These are phyloP conservation scores for Tetracladium setigerum DNA, from an alignment of 495 filamentous ascomycete genomes.

Conservation along the genomic window DNA sequence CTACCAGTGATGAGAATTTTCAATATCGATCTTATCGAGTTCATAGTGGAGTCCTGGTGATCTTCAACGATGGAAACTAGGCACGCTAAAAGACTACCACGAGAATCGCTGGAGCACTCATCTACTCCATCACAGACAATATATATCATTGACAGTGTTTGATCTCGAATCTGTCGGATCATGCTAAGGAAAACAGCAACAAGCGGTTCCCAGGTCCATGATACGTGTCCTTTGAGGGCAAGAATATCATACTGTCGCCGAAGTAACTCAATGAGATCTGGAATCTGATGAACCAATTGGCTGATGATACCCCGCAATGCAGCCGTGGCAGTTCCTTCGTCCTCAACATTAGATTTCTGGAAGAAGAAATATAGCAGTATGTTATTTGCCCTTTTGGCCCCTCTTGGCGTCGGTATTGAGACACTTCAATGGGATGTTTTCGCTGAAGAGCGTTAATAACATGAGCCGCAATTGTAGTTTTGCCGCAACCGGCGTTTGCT, in stretches of 20 bases:
- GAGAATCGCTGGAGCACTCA: not conserved
- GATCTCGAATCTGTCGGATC: not conserved
- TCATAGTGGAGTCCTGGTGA: not conserved
- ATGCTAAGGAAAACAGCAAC: not conserved
- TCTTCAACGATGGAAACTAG: not conserved
- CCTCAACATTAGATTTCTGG: not conserved
- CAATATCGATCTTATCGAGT: not conserved
- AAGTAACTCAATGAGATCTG: not conserved
- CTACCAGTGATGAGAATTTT: constrained; percentile 3
- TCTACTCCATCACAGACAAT: constrained; percentile 1
- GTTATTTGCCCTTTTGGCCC: not conserved
- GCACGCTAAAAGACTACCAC: not conserved
- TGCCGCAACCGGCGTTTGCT: constrained; percentile 7
- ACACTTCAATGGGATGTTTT: not conserved
- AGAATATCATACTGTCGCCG: not conserved
- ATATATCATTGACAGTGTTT: not conserved
- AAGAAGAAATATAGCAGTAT: constrained; percentile 3
- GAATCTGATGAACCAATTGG: constrained; percentile 4
- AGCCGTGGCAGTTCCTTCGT: not conserved
- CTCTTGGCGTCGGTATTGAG: too few species aligned
- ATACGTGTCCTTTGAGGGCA: not conserved
- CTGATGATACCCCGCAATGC: constrained; percentile 2
- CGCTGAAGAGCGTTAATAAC: not conserved
- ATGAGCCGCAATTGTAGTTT: constrained; percentile 7
- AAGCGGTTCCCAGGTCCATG: constrained; percentile 7